These are phyloP conservation scores for Fomitopsis schrenkii DNA, from an alignment of 1,284 basidiomycete genomes.

Conservation along the genomic window DNA sequence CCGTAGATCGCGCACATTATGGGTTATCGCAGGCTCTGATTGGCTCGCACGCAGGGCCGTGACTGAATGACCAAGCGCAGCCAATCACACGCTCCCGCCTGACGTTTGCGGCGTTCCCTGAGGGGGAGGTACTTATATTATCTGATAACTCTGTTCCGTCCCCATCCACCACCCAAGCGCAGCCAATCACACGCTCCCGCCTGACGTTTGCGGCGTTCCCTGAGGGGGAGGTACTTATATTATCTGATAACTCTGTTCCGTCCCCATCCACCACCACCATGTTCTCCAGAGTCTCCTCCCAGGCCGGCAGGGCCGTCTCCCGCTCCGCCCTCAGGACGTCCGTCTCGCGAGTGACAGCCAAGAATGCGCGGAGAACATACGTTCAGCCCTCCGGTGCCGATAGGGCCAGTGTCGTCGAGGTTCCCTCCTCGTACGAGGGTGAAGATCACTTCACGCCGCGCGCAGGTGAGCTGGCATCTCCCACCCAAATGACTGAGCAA, in stretches of 20 bases:
- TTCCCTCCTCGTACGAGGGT: constrained; percentile 68
- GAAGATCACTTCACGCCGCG: constrained; percentile 70
- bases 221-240: constrained; percentile 2
- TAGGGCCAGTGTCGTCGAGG: constrained; percentile 74
- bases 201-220: constrained; percentile 2
- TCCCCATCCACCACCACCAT: constrained; percentile 36
- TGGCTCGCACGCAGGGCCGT: constrained; percentile 5
- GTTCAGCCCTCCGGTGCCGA: constrained; percentile 79
- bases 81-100: constrained; percentile 6
- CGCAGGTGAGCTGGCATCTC: constrained; percentile 43
- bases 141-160: constrained; percentile 26
- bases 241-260: constrained; percentile 29
- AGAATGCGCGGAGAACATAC: constrained; percentile 39
- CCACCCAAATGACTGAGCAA: neutral
- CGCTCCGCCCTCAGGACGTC: constrained; percentile 22
- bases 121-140: constrained; percentile 13
- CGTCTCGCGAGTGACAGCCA: constrained; percentile 11
- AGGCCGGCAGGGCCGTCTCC: constrained; percentile 40
- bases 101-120: constrained; percentile 1
- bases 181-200: constrained; percentile 5
- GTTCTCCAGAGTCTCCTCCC: constrained; percentile 51
- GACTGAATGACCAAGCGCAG: constrained; percentile 6
- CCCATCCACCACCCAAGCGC: constrained; percentile 28
- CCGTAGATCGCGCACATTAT: neutral
- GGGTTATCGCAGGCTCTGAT: neutral